Base-by-base conservation (phyloP, 1,284 basidiomycete species). In the Laetiporus sulphureus region DNA sequence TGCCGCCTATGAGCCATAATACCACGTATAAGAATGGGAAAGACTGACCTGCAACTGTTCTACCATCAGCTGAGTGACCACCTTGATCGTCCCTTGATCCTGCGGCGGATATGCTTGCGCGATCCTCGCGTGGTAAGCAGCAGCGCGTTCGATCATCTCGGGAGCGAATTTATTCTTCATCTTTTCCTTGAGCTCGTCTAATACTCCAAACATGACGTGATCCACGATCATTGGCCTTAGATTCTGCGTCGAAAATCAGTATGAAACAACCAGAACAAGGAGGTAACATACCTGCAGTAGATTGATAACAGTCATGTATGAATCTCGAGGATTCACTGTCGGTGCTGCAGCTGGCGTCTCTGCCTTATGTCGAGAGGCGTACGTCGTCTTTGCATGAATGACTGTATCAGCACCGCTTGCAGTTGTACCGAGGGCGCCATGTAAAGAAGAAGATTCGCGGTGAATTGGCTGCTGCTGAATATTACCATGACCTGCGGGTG, bases 151-250 rank as follows among this genome's bases (percentile, higher is more conserved):
- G n/a, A n/a, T n/a, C n/a, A n/a, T n/a, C n/a, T n/a, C n/a, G n/a
- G n/a, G n/a, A n/a, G n/a, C n/a, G n/a, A n/a, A n/a, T n/a, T n/a
- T n/a, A n/a, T n/a, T 18, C 16, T 25, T 19, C 16, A 13, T 29
- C 31, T 35, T 34, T 34, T 12, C 3, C 16, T 15, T 41, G 22
- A 41, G 18, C 13, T 12, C 21, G 19, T 41, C 32, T 16, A 41
- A 23, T 3, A 32, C 32, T 23, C 32, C n/a, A 8, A 41, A 35
- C 5, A 41, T 41, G 22, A 41, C 35, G 24, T 34, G 35, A 20
- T 41, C 39, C 13, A 41, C 39, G 23, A 41, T 41, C 4, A 27
- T 31, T 2, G 39, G 32, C 19, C 39, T 41, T 3, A 41, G 32
- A n/a, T 32, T 32, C 39, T 41, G 27, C 10, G 11, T 8, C 19